phyloP scores from a whole-genome alignment of 1,139 yeast genomes.

The Magnusiomyces fungicola region DNA sequence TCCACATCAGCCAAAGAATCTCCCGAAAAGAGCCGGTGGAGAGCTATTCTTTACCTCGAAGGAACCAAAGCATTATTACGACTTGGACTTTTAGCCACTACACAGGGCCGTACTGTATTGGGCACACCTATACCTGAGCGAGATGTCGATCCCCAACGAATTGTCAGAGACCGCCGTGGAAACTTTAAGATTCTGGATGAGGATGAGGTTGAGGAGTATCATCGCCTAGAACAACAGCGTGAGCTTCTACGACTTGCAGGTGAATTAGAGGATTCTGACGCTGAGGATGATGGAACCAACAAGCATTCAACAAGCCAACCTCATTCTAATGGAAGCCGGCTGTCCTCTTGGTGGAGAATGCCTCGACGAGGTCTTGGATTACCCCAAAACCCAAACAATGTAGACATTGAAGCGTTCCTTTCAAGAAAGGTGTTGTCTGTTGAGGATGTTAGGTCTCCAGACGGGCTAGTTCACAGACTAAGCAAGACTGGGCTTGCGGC shows the following conservation, averaged over 20 bases:
- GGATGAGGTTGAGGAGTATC: conserved; percentile 15
- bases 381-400: conserved; percentile 19
- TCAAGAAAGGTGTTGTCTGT: conserved; percentile 26
- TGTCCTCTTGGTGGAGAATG: conserved; percentile 23
- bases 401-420: conserved; percentile 26
- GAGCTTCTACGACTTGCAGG: conserved; percentile 6
- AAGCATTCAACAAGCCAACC: not conserved
- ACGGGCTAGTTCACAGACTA: conserved; percentile 28
- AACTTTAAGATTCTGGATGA: conserved; percentile 10
- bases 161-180: conserved; percentile 10
- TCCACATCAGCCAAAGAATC: conserved; percentile 15
- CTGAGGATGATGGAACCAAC: not conserved
- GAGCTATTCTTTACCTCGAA: conserved; percentile 31
- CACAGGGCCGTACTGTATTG: conserved; percentile 29
- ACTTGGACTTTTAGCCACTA: conserved; percentile 26
- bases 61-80: conserved; percentile 29
- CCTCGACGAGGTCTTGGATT: conserved; percentile 30
- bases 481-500: conserved; percentile 26
- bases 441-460: conserved; percentile 33
- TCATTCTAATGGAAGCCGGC: not conserved
- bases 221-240: not conserved
- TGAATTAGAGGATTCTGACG: not conserved
- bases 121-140: conserved; percentile 33
- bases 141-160: conserved; percentile 28
- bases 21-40: conserved; percentile 30